Base-by-base conservation (phyloP, 768 basidiomycete species). In the Mycena metata region DNA sequence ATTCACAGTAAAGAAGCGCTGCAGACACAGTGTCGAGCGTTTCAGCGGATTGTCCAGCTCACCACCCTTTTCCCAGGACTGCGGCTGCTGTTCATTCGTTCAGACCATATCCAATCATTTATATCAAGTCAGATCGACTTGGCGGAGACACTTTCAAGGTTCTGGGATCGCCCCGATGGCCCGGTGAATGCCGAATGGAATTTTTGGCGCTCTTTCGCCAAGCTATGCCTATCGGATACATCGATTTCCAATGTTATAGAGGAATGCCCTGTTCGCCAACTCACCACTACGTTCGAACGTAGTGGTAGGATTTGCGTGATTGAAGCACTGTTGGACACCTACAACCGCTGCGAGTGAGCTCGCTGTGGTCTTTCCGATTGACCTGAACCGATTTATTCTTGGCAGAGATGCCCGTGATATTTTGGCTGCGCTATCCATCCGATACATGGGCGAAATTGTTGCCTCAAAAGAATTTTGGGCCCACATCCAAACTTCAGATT, bases 131-230 rank as follows among this genome's bases (percentile, higher is more conserved):
- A 54, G 52, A 17, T n/a, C 30, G n/a, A 19, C 52, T 35, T 54
- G 6, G 33, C 7, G 52, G 52, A 54, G 30, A 54, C 12, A 33
- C 33, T 54, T 54, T 33, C 52, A 4, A 19, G 36, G 35, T 33
- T 54, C 12, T 54, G 52, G 52, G 52, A 33, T 54, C 52, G 8
- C 30, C 36, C 12, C 16, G 30, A 5, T 30, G 23, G 23, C 50
- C 30, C 24, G 50, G 23, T 24, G 50, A 24, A 52, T 52, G 50
- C 23, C 10, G 52, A 54, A 54, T 54, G 52, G 52, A 54, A 54
- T 10, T 54, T 54, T 54, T 54, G 52, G 52, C 17, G 52, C 52
- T 54, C 52, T 54, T 54, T 54, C 52, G 30, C 52, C 33, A 36
- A 33, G 52, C 30, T 54, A 17, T 54, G 52, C 52, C 52, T 54